Evolutionary conservation across 2,329 filamentous ascomycete genomes (phyloP), one percentile per base, ranked within the genome.

Genomic region (Stachybotrys chlorohalonatus): DNA sequence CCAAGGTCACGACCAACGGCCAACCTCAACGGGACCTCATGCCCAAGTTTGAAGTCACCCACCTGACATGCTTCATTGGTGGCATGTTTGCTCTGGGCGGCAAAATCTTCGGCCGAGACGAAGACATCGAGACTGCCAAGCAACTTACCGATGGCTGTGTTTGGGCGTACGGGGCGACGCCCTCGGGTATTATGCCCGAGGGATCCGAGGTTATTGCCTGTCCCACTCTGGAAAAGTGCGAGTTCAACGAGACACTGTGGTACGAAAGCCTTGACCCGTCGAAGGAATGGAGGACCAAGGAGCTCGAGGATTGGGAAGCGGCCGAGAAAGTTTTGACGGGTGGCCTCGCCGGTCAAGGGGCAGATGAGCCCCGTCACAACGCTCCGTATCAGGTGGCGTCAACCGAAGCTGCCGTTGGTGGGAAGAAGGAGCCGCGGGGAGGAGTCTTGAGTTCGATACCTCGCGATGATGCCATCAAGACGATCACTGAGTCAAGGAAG

Each of bases 11-110:
- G 50, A 76, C 79, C 9, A 67, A 62, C 1, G 76, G 76, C 13
- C 69, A 75, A 3, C 73, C 66, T 2, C 68, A 71, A 49, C 59
- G 63, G 8, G 70, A 76, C 9, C 64, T 74, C 11, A 57, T 53
- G 17, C 76, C 75, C 13, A 69, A 84, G 50, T 89, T 86, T 63
- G 81, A 87, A 58, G 73, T 82, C 7, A 77, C 80, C 0, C 82
- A 87, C 63, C 71, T 87, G 52, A 83, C 83, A 5, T 89, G 85
- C 64, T 88, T 88, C 66, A 72, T 86, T 45, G 85, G 85, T 39
- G 85, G 84, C 62, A 88, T 88, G 85, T 82, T 86, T 56, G 85
- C 77, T 8, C 72, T 88, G 61, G 82, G 80, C 36, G 82, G 82
- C 48, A 84, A 82, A 64, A 78, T 87, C 47, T 86, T 87, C 57